These are phyloP conservation scores for Aureobasidium vineae DNA, from an alignment of 2,329 filamentous ascomycete genomes.

Conservation along the genomic window DNA sequence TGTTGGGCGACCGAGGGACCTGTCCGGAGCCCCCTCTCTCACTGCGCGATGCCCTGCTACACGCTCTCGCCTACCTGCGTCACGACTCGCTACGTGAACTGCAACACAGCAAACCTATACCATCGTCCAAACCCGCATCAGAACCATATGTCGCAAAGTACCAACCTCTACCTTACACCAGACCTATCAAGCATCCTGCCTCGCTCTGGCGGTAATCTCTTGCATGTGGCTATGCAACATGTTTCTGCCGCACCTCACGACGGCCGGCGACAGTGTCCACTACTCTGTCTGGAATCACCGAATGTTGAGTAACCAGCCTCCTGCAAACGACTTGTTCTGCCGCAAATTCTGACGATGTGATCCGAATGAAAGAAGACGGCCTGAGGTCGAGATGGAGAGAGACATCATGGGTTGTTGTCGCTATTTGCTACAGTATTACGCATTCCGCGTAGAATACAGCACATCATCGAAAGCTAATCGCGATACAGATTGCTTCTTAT, in stretches of 20 bases:
- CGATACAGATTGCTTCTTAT: constrained; percentile 5
- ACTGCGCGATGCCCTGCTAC: not conserved
- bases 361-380: not conserved
- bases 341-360: not conserved
- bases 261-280: not conserved
- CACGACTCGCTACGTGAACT: not conserved
- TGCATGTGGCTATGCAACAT: not conserved
- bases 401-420: not conserved
- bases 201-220: not conserved
- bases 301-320: not conserved
- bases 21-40: not conserved
- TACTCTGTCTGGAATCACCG: not conserved
- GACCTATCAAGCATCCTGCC: not conserved
- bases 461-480: not conserved
- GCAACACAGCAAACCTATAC: not conserved
- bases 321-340: not conserved
- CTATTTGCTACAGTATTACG: not conserved
- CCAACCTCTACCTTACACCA: not conserved
- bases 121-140: not conserved
- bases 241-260: not conserved
- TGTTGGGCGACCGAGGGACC: not conserved
- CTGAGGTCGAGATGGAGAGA: not conserved
- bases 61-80: not conserved
- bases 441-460: not conserved
- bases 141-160: not conserved